These are phyloP conservation scores for Aspergillus sp. DNA, from an alignment of 2,329 filamentous ascomycete genomes.

Conservation along the genomic window DNA sequence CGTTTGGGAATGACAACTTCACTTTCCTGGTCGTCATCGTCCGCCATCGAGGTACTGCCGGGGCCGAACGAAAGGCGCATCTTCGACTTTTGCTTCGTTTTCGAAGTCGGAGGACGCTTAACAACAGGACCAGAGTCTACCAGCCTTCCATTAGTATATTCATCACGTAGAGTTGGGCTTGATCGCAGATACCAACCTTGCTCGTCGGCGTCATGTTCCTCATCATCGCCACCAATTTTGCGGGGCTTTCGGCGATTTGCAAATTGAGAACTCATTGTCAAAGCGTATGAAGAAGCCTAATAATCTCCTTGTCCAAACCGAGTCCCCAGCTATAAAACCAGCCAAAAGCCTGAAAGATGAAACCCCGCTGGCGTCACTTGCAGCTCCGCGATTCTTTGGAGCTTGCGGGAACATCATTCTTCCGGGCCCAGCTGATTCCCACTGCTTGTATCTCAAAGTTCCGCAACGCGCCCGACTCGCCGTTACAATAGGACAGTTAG, in stretches of 20 bases:
- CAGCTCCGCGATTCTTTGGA: conserved; percentile 22
- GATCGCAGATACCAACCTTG: conserved; percentile 44
- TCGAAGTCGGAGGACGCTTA: conserved; percentile 53
- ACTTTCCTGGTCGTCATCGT: conserved; percentile 55
- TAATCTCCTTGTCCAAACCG: neutral
- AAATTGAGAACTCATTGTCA: conserved; percentile 60
- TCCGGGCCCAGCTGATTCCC: conserved; percentile 35
- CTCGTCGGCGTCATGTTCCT: conserved; percentile 42
- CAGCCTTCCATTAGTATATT: conserved; percentile 26
- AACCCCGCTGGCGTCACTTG: neutral
- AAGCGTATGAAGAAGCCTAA: neutral
- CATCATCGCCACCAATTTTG: conserved; percentile 73
- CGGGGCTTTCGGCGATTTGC: conserved; percentile 67
- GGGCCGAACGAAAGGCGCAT: conserved; percentile 77
- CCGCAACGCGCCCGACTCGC: conserved; percentile 26
- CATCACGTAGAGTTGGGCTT: neutral
- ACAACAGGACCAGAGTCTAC: conserved; percentile 53
- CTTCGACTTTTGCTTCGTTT: conserved; percentile 69
- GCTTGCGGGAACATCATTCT: conserved; percentile 38
- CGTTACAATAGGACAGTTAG: conserved; percentile 26
- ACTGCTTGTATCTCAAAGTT: conserved; percentile 31
- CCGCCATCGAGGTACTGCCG: conserved; percentile 56
- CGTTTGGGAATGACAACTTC: conserved; percentile 62
- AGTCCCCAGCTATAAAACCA: neutral
- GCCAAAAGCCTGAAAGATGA: neutral